Evolutionary conservation across 441 rosid species (phyloP).

Genomic region (Raphanus hybrid): DNA sequence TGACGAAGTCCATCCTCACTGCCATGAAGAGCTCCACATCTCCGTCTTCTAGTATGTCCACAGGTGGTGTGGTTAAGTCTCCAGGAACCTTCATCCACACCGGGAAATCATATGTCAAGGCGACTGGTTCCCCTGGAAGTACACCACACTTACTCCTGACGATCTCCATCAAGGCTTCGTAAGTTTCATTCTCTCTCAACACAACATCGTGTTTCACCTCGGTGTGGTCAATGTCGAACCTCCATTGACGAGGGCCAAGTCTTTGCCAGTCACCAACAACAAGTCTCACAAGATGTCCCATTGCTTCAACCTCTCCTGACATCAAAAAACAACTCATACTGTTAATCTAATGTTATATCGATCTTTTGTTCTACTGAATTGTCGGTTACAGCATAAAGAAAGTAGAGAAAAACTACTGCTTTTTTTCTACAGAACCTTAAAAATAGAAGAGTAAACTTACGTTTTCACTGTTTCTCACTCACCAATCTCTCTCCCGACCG

Average conservation of each 20-base stretch:
- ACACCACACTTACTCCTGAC: background rate
- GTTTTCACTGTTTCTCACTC: too few relatives aligned
- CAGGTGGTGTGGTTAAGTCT: background rate
- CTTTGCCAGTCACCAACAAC: background rate
- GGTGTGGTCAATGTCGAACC: background rate
- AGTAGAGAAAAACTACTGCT: too few relatives aligned
- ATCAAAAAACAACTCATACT: too few relatives aligned
- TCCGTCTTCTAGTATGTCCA: background rate
- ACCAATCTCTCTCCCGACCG: too few relatives aligned
- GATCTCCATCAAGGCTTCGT: background rate
- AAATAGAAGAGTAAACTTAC: too few relatives aligned
- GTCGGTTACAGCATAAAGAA: too few relatives aligned
- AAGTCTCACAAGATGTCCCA: background rate
- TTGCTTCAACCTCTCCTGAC: too few relatives aligned
- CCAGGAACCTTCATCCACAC: background rate
- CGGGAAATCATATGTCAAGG: background rate
- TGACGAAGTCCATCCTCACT: background rate
- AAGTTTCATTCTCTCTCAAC: background rate
- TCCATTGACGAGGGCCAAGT: background rate
- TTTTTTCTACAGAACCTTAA: too few relatives aligned
- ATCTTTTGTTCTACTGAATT: too few relatives aligned
- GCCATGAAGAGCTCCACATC: constrained; percentile 1
- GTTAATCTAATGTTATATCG: too few relatives aligned
- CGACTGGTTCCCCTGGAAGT: background rate
- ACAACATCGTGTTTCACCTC: background rate